Conservation (phyloP, 192 early-diverging fungal species). For the Jimgerdemannia lactiflua region DNA sequence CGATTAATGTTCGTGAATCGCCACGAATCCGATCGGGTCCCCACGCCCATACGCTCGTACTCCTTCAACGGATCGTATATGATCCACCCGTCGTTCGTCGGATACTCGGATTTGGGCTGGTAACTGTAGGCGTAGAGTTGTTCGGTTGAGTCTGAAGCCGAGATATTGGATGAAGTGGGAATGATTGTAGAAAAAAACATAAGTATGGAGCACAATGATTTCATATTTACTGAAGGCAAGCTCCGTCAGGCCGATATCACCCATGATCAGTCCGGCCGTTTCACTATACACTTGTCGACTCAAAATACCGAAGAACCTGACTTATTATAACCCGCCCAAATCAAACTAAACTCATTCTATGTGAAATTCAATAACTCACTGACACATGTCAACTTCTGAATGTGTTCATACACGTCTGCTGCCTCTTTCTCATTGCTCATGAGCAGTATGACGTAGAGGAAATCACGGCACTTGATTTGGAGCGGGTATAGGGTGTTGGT, state of each 20-base stretch:
- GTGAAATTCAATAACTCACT: constrained; percentile 37
- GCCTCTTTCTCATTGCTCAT: constrained; percentile 67
- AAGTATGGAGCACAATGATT: too few relatives aligned
- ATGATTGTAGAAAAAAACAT: too few relatives aligned
- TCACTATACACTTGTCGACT: neutral
- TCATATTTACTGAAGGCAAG: too few relatives aligned
- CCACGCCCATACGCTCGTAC: constrained; percentile 85
- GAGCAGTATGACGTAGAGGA: constrained; percentile 69
- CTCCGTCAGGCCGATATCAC: neutral
- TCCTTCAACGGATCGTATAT: constrained; percentile 75
- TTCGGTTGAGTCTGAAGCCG: constrained; percentile 55
- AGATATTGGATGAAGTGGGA: too few relatives aligned
- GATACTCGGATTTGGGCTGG: constrained; percentile 40
- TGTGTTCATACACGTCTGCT: constrained; percentile 69
- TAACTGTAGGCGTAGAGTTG: constrained; percentile 81
- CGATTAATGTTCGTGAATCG: constrained; percentile 74
- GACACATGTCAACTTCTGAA: constrained; percentile 82
- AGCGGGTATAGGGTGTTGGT: constrained; percentile 39
- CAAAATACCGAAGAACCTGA: neutral
- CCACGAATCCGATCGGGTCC: constrained; percentile 63
- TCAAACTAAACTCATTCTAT: too few relatives aligned
- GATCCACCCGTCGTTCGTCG: constrained; percentile 56
- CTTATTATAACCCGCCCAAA: too few relatives aligned
- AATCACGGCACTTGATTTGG: constrained; percentile 77
- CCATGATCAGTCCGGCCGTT: neutral